Percentiles rank a stretch among this genome's conserved stretches.
Conservation (phyloP, 2,329 filamentous ascomycete genomes). For the Penicillium sp. region DNA sequence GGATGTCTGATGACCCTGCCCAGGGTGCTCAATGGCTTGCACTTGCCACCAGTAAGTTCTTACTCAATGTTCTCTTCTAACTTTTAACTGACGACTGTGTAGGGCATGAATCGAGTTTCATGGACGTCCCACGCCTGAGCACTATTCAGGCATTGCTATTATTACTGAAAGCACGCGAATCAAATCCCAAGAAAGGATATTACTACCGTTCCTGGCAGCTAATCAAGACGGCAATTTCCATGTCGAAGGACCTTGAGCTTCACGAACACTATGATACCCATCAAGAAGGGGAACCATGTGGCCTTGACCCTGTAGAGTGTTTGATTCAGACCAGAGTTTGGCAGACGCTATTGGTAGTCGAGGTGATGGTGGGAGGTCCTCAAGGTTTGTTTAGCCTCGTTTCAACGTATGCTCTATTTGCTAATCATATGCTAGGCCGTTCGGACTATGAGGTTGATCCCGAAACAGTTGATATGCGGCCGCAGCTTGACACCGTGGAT, state of each 20-base stretch:
- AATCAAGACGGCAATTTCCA: slow-evolving; percentile 83
- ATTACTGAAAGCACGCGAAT: slow-evolving; percentile 84
- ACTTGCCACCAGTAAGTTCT: slow-evolving; percentile 70
- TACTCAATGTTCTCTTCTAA: not conserved
- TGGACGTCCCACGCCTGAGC: slow-evolving; percentile 84
- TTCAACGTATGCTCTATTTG: not conserved
- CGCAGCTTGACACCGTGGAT: slow-evolving; percentile 61
- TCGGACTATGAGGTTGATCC: slow-evolving; percentile 72
- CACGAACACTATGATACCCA: slow-evolving; percentile 84
- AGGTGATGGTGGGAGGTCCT: slow-evolving; percentile 88
- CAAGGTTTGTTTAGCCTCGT: slow-evolving; percentile 62
- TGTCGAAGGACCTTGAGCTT: slow-evolving; percentile 86
- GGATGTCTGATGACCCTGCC: slow-evolving; percentile 75
- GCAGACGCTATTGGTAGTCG: slow-evolving; percentile 81
- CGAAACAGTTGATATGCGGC: slow-evolving; percentile 70
- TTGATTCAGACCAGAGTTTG: slow-evolving; percentile 80
- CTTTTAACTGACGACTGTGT: slow-evolving; percentile 4
- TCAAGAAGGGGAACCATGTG: slow-evolving; percentile 66
- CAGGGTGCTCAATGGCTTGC: slow-evolving; percentile 92
- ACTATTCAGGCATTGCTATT: slow-evolving; percentile 88
- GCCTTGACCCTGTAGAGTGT: slow-evolving; percentile 68
- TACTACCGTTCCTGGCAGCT: slow-evolving; percentile 98
- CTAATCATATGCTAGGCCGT: slow-evolving; percentile 53
- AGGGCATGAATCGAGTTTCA: slow-evolving; percentile 91
- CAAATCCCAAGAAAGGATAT: slow-evolving; percentile 88